These are phyloP conservation scores for Hygrophorus pudorinus DNA, from an alignment of 768 basidiomycete genomes.

Conservation along the genomic window DNA sequence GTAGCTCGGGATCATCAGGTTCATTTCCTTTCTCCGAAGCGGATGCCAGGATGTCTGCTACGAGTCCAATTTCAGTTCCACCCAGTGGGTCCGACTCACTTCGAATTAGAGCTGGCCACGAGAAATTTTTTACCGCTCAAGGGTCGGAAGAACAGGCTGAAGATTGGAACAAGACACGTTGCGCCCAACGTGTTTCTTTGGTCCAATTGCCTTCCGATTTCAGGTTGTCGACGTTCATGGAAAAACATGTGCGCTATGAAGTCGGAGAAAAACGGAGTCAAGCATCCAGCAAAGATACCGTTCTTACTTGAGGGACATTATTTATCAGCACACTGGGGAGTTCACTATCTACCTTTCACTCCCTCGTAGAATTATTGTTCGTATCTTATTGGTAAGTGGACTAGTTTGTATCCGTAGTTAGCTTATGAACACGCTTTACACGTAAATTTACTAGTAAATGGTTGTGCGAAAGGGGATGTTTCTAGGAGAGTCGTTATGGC, in stretches of 20 bases:
- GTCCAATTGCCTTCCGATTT: constrained; percentile 59
- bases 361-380: too few relatives aligned
- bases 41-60: constrained; percentile 7
- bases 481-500: too few relatives aligned
- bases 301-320: too few relatives aligned
- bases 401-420: too few relatives aligned
- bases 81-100: constrained; percentile 1
- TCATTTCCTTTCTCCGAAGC: constrained; percentile 21
- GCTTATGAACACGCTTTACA: too few relatives aligned
- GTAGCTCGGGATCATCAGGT: constrained; percentile 22
- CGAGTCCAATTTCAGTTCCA: neutral
- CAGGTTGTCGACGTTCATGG: constrained; percentile 22
- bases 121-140: constrained; percentile 31
- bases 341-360: neutral
- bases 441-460: too few relatives aligned
- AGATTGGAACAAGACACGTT: constrained; percentile 79
- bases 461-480: too few relatives aligned
- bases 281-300: too few relatives aligned
- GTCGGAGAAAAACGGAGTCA: too few relatives aligned
- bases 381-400: too few relatives aligned
- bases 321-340: neutral
- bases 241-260: constrained; percentile 11
- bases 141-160: constrained; percentile 64
- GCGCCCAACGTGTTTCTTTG: constrained; percentile 77
- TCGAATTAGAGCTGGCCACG: constrained; percentile 5